These are phyloP conservation scores for Penicillium salamii DNA, from an alignment of 495 filamentous ascomycete genomes.

Conservation along the genomic window DNA sequence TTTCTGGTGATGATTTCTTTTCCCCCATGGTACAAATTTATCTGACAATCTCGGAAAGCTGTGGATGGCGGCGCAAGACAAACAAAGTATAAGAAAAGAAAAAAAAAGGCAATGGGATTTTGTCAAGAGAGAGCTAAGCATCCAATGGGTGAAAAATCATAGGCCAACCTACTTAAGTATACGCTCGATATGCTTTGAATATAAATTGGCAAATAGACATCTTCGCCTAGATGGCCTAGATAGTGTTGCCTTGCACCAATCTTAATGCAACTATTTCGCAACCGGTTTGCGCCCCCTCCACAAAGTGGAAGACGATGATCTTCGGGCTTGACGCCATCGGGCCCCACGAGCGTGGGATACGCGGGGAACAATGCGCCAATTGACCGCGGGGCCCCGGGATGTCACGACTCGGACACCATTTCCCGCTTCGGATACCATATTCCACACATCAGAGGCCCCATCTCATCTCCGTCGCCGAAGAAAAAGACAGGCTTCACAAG, in stretches of 20 bases:
- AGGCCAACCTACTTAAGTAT: too few relatives aligned
- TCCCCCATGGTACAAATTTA: neutral
- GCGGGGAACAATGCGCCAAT: neutral
- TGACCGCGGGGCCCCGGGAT: neutral
- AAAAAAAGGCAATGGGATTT: neutral
- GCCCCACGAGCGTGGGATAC: neutral
- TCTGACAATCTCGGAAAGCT: too few relatives aligned
- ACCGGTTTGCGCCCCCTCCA: neutral
- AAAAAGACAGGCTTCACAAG: neutral
- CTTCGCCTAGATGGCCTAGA: too few relatives aligned
- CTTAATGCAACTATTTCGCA: neutral
- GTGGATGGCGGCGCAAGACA: too few relatives aligned
- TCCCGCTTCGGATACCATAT: slow-evolving; percentile 1
- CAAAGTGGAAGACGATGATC: too few relatives aligned
- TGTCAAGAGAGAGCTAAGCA: too few relatives aligned
- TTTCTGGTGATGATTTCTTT: neutral
- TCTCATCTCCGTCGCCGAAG: neutral
- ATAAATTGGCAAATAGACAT: too few relatives aligned
- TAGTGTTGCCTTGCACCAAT: neutral
- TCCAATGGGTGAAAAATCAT: neutral
- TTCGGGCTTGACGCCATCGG: neutral
- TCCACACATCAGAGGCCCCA: neutral
- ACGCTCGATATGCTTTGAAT: too few relatives aligned
- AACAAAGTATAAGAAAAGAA: neutral
- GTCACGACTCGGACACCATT: neutral